A percentile compares a stretch with the other conserved stretches of the same genome.
Conservation (phyloP, 352 stramenopile species). For the Pythium periplocum region DNA sequence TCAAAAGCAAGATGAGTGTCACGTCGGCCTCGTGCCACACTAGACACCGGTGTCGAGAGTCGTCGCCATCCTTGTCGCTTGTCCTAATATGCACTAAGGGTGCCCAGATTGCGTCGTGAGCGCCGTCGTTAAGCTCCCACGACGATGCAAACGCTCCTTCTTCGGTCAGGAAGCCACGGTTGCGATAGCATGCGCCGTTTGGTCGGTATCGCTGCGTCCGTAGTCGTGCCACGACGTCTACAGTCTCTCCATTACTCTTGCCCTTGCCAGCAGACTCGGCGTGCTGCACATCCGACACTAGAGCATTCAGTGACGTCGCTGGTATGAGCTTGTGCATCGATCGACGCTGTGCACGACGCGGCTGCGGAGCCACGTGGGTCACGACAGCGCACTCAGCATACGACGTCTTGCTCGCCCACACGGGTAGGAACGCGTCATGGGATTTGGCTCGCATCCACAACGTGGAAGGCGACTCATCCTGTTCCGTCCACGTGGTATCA, state of each 20-base stretch:
- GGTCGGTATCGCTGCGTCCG: too few species aligned
- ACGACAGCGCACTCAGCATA: constrained; percentile 51
- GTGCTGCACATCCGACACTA: too few species aligned
- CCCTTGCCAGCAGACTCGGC: too few species aligned
- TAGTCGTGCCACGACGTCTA: too few species aligned
- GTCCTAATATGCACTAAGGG: constrained; percentile 5
- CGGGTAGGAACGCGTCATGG: constrained; percentile 48
- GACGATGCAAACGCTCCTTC: too few species aligned
- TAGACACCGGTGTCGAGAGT: constrained; percentile 1
- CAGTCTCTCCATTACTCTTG: too few species aligned
- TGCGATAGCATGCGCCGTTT: too few species aligned
- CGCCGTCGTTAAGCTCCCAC: not conserved
- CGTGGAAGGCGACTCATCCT: not conserved
- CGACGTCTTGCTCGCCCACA: constrained; percentile 60
- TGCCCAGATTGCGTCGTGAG: constrained; percentile 37
- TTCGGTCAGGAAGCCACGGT: too few species aligned
- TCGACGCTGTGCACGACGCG: constrained; percentile 21
- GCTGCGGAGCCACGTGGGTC: constrained; percentile 15
- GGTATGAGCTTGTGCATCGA: constrained; percentile 52
- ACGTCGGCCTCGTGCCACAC: constrained; percentile 54
- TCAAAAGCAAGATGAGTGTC: constrained; percentile 37
- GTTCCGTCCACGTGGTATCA: not conserved
- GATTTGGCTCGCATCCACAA: constrained; percentile 52
- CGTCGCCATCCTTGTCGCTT: too few species aligned
- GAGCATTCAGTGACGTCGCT: too few species aligned